Evolutionary conservation across 2,329 filamentous ascomycete species (phyloP).

Genomic region (Aspergillus sp.): DNA sequence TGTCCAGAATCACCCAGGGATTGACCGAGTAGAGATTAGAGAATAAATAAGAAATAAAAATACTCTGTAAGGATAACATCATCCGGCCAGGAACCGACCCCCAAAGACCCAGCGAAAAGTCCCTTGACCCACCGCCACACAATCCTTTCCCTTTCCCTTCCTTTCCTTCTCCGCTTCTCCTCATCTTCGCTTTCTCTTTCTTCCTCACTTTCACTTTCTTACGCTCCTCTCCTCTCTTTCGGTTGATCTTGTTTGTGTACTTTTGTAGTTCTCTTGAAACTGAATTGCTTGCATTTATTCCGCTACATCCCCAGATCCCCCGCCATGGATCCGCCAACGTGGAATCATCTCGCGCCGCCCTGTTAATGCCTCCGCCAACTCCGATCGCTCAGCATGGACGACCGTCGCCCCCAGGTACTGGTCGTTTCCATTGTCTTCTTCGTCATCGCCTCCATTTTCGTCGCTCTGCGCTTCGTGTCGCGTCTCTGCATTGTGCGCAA

Average conservation of each 20-base stretch:
- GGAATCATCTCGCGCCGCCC: background rate
- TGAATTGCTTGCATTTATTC: too few species aligned
- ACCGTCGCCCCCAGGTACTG: constrained; percentile 39
- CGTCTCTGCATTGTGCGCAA: constrained; percentile 70
- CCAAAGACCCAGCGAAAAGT: background rate
- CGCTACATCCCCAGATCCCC: background rate
- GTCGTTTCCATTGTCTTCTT: constrained; percentile 51
- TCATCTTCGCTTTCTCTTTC: constrained; percentile 2
- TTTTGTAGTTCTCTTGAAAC: background rate
- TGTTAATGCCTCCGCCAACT: background rate
- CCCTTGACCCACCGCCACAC: constrained; percentile 9
- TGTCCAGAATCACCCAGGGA: too few species aligned
- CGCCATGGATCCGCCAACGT: background rate
- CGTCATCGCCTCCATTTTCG: constrained; percentile 70
- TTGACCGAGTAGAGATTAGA: too few species aligned
- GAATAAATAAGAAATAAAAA: too few species aligned
- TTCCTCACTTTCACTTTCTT: background rate
- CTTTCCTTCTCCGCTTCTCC: constrained; percentile 2
- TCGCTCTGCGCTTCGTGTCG: constrained; percentile 71
- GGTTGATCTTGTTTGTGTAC: background rate
- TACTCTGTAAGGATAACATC: background rate
- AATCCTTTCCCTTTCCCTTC: constrained; percentile 1
- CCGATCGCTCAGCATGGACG: constrained; percentile 27
- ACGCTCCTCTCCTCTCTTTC: background rate
- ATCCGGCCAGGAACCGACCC: background rate